Conservation (phyloP, 306 rosid species). For the Casuarina glauca region DNA sequence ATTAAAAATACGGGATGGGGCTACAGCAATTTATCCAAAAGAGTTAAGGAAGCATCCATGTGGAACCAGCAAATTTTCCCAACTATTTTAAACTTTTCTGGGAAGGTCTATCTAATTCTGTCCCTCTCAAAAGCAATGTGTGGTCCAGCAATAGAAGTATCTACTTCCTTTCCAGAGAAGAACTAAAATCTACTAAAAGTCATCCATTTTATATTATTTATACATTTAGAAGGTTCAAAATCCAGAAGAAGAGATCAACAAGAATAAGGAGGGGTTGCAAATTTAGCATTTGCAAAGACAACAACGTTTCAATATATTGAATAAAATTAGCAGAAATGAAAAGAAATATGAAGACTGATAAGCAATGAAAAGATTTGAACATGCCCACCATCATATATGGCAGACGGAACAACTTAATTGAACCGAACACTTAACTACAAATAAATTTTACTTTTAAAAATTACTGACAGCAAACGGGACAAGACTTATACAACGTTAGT, state of each 20-base stretch:
- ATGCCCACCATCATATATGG: no score
- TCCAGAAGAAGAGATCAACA: neutral
- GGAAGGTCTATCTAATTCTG: neutral
- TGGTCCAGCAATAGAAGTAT: neutral
- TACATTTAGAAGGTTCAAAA: neutral
- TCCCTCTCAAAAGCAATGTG: neutral
- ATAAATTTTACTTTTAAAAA: neutral
- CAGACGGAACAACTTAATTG: neutral
- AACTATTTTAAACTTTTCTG: neutral
- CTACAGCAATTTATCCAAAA: neutral
- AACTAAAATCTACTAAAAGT: neutral
- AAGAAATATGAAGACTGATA: neutral
- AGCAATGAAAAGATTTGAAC: neutral
- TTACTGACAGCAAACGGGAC: neutral
- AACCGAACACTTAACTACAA: no score
- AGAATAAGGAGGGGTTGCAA: neutral
- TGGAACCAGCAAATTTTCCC: neutral
- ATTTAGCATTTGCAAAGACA: neutral
- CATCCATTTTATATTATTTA: neutral
- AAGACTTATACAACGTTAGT: neutral
- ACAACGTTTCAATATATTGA: neutral
- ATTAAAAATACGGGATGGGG: neutral
- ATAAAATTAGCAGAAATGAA: neutral
- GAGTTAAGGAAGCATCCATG: neutral
- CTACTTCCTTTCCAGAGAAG: neutral